phyloP scores from a whole-genome alignment of 371 early-diverging fungal species.

The Mucor lusitanicus region DNA sequence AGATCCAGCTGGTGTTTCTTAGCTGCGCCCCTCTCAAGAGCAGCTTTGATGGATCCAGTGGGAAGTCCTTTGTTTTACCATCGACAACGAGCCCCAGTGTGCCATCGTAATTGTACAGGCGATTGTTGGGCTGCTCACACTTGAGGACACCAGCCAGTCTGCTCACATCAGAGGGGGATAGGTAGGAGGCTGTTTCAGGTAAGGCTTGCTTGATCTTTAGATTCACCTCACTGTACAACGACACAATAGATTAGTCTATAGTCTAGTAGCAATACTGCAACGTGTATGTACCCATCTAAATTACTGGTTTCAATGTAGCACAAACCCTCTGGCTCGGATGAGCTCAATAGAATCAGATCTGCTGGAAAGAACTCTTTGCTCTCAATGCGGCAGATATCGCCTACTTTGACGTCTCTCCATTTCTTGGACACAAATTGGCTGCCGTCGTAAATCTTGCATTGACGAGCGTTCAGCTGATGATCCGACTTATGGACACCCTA shows the following conservation, averaged over 20 bases:
- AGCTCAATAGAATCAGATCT: slow-evolving; percentile 84
- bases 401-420: slow-evolving; percentile 86
- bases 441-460: slow-evolving; percentile 66
- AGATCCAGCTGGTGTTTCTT: slow-evolving; percentile 85
- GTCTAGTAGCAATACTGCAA: not conserved
- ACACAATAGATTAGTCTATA: not conserved
- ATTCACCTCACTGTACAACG: slow-evolving; percentile 77
- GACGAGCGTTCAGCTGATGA: slow-evolving; percentile 72
- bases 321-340: slow-evolving; percentile 84
- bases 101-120: slow-evolving; percentile 87
- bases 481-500: slow-evolving; percentile 73
- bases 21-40: slow-evolving; percentile 82
- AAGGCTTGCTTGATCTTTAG: slow-evolving; percentile 88
- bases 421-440: slow-evolving; percentile 60
- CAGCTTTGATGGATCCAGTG: slow-evolving; percentile 78
- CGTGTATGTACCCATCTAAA: slow-evolving; percentile 78
- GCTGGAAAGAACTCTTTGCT: slow-evolving; percentile 91
- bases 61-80: slow-evolving; percentile 53
- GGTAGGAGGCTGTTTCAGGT: slow-evolving; percentile 66
- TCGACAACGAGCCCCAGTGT: slow-evolving; percentile 49
- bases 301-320: slow-evolving; percentile 97
- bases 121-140: slow-evolving; percentile 86
- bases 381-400: slow-evolving; percentile 89
- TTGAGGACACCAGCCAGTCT: slow-evolving; percentile 60
- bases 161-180: slow-evolving; percentile 61